These are phyloP conservation scores for Letharia lupina DNA, from an alignment of 495 filamentous ascomycete species.

Conservation along the genomic window DNA sequence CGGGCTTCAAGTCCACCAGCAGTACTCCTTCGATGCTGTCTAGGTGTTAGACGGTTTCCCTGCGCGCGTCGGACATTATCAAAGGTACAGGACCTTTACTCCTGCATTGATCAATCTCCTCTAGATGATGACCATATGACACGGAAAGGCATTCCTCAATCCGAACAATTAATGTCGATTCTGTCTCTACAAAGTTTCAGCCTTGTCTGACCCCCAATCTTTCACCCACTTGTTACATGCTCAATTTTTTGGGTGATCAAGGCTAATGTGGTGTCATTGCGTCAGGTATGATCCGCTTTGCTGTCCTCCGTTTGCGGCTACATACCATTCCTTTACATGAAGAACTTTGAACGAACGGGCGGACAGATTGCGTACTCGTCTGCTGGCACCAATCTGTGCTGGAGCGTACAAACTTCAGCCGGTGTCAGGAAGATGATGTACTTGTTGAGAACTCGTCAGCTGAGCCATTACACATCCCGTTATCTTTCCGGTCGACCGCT, in stretches of 20 bases:
- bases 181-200: slow-evolving; percentile 84
- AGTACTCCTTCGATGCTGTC: slow-evolving; percentile 1
- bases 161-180: slow-evolving; percentile 84
- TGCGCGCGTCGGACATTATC: slow-evolving; percentile 18
- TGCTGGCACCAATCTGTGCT: slow-evolving; percentile 53
- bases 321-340: slow-evolving; percentile 44
- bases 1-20: background rate
- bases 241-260: slow-evolving; percentile 33
- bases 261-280: slow-evolving; percentile 40
- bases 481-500: background rate
- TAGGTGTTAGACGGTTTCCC: slow-evolving; percentile 1
- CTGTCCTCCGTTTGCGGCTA: slow-evolving; percentile 15
- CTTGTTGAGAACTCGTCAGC: slow-evolving; percentile 98
- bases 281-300: slow-evolving; percentile 43
- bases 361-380: slow-evolving; percentile 79
- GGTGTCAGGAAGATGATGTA: slow-evolving; percentile 57
- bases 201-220: slow-evolving; percentile 76
- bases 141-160: slow-evolving; percentile 96
- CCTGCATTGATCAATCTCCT: slow-evolving; percentile 12
- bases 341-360: slow-evolving; percentile 98
- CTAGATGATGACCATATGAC: slow-evolving; percentile 74
- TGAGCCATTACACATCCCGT: slow-evolving; percentile 50
- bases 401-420: slow-evolving; percentile 86
- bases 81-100: slow-evolving; percentile 50
- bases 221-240: slow-evolving; percentile 17